These are phyloP conservation scores for Thelonectria blattea DNA, from an alignment of 2,329 filamentous ascomycete species.

Conservation along the genomic window DNA sequence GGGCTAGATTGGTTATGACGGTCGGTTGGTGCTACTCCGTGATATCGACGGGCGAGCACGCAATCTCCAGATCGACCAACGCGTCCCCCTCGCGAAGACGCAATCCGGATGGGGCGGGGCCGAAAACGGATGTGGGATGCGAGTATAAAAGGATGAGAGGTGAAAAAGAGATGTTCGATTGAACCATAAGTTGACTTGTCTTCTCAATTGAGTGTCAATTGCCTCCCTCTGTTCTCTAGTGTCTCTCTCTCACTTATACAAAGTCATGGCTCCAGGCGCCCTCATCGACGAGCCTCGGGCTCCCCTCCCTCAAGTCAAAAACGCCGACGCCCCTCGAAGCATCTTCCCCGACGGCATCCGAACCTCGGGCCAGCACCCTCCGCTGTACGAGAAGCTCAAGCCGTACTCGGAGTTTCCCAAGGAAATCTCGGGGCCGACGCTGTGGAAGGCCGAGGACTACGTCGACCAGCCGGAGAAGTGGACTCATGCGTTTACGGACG, in stretches of 20 bases:
- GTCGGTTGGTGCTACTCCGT: slow-evolving; percentile 34
- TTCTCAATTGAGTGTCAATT: slow-evolving; percentile 13
- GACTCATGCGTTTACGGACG: slow-evolving; percentile 72
- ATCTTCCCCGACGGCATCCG: slow-evolving; percentile 56
- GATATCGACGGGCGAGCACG: slow-evolving; percentile 36
- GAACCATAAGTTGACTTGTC: slow-evolving; percentile 1
- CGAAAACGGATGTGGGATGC: slow-evolving; percentile 21
- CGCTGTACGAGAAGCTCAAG: slow-evolving; percentile 66
- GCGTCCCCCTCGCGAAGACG: slow-evolving; percentile 28
- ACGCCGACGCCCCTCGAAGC: slow-evolving; percentile 34
- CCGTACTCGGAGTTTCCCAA: slow-evolving; percentile 75
- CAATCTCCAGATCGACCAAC: slow-evolving; percentile 31
- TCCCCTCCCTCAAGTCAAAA: slow-evolving; percentile 32
- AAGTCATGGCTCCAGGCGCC: slow-evolving; percentile 37
- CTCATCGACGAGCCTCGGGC: slow-evolving; percentile 29
- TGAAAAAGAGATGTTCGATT: neutral
- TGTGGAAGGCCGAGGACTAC: slow-evolving; percentile 75
- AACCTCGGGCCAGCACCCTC: slow-evolving; percentile 74
- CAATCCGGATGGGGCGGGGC: slow-evolving; percentile 33
- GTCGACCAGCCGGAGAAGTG: slow-evolving; percentile 69
- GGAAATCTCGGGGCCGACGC: slow-evolving; percentile 72
- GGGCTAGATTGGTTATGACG: slow-evolving; percentile 16
- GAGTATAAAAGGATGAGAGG: slow-evolving; percentile 25
- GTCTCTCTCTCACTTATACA: neutral
- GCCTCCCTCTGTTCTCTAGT: too few species aligned